Percentiles rank a stretch among this genome's conserved stretches.
Conservation (phyloP, 2,329 filamentous ascomycete species). For the Penicillium sp. region DNA sequence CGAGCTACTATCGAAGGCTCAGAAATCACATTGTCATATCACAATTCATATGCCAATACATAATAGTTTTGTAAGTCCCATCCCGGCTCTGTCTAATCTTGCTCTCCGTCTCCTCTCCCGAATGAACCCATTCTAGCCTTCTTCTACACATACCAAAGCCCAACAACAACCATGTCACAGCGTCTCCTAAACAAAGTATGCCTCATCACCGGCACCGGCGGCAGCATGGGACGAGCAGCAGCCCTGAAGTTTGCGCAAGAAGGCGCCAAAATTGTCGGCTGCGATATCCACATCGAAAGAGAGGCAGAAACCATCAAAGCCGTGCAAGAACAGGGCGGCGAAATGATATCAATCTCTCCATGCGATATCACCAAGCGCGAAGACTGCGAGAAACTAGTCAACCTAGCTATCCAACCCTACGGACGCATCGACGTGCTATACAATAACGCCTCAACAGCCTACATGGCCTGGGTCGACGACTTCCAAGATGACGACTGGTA, state of each 20-base stretch:
- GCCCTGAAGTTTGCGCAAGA: slow-evolving; percentile 3
- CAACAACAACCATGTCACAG: background rate
- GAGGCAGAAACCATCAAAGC: background rate
- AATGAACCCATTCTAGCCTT: background rate
- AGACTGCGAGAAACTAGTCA: background rate
- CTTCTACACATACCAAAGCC: background rate
- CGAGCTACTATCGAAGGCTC: too few species aligned
- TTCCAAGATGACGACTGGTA: slow-evolving; percentile 2
- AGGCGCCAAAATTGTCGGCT: slow-evolving; percentile 1
- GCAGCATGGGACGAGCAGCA: slow-evolving; percentile 5
- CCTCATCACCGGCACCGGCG: slow-evolving; percentile 3
- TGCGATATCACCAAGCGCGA: slow-evolving; percentile 2
- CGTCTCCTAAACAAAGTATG: slow-evolving; percentile 3
- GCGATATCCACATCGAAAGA: background rate
- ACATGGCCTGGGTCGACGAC: slow-evolving; percentile 4
- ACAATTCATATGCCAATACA: too few species aligned
- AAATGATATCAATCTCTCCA: slow-evolving; percentile 1
- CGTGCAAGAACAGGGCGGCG: background rate
- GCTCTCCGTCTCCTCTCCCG: background rate
- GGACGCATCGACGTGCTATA: slow-evolving; percentile 2
- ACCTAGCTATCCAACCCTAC: background rate
- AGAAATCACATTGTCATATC: too few species aligned
- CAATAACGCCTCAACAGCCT: background rate
- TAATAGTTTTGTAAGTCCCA: too few species aligned
- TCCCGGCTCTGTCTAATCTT: too few species aligned